Conservation (phyloP, 2,329 filamentous ascomycete species). For the Ampelomyces quisqualis region DNA sequence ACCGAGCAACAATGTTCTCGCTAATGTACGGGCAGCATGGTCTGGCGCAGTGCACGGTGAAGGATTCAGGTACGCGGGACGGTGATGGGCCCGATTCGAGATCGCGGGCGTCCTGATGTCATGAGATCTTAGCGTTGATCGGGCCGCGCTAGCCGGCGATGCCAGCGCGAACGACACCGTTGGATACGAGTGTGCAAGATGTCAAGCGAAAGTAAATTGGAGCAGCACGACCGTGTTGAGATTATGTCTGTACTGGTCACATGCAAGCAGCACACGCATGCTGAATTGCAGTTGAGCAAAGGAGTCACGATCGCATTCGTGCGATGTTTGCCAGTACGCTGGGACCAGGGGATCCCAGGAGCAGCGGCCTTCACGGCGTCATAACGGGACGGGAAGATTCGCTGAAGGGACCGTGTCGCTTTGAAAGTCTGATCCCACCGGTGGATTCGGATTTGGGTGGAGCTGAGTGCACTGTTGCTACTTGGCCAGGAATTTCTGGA, state of each 20-base stretch:
- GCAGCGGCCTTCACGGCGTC: constrained; percentile 1
- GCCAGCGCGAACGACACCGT: not conserved
- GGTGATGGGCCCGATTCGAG: constrained; percentile 3
- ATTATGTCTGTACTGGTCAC: no score
- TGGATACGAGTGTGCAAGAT: not conserved
- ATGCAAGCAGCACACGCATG: no score
- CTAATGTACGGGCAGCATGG: constrained; percentile 1
- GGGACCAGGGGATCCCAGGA: not conserved
- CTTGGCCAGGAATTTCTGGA: constrained; percentile 90
- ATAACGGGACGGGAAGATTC: not conserved
- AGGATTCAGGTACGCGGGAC: constrained; percentile 7
- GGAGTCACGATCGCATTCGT: no score
- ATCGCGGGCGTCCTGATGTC: constrained; percentile 5
- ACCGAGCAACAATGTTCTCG: not conserved
- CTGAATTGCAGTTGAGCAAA: no score
- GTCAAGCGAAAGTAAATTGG: not conserved
- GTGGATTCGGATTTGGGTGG: no score
- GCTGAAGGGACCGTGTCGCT: no score
- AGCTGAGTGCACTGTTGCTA: constrained; percentile 9
- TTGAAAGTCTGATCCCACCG: no score
- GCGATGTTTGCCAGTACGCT: no score
- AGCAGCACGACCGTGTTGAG: not conserved
- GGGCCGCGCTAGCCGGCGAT: not conserved
- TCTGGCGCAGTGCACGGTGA: not conserved
- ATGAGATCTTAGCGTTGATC: constrained; percentile 11